Conservation (phyloP, 1,284 basidiomycete species). For the Agaricales sp. region DNA sequence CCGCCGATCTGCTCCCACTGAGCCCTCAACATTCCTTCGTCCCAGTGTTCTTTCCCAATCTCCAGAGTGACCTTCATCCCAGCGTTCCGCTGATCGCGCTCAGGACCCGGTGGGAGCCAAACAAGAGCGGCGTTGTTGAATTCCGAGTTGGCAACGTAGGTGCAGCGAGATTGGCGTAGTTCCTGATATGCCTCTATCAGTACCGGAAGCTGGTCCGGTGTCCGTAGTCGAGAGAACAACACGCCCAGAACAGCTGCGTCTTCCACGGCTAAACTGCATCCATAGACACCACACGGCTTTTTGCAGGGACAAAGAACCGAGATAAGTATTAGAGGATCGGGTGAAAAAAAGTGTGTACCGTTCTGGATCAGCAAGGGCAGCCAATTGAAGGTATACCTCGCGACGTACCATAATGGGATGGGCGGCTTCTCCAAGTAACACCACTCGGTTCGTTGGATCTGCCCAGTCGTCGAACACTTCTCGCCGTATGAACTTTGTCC, state of each 20-base stretch:
- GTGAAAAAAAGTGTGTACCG: too few species aligned
- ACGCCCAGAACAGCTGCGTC: constrained; percentile 35
- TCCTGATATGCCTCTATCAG: constrained; percentile 35
- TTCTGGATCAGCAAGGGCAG: too few species aligned
- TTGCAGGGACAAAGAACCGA: neutral
- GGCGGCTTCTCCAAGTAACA: constrained; percentile 40
- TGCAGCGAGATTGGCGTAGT: constrained; percentile 27
- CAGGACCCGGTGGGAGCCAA: constrained; percentile 28
- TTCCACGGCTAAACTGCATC: constrained; percentile 23
- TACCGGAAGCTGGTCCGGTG: constrained; percentile 26
- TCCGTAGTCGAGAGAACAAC: constrained; percentile 33
- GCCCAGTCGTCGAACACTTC: constrained; percentile 25
- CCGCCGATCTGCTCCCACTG: constrained; percentile 33
- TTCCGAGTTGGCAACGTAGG: constrained; percentile 26
- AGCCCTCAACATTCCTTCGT: constrained; percentile 20
- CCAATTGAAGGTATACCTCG: too few species aligned
- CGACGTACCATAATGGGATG: constrained; percentile 31
- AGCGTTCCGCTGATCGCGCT: constrained; percentile 26
- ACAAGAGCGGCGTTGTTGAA: constrained; percentile 23
- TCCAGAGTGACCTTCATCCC: constrained; percentile 21
- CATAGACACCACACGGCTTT: constrained; percentile 27
- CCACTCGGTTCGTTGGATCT: constrained; percentile 24
- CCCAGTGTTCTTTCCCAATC: constrained; percentile 12
- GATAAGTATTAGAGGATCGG: neutral
- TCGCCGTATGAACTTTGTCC: constrained; percentile 17